Conservation (phyloP, 2,329 filamentous ascomycete genomes). For the Drechslerella coelobrocha region DNA sequence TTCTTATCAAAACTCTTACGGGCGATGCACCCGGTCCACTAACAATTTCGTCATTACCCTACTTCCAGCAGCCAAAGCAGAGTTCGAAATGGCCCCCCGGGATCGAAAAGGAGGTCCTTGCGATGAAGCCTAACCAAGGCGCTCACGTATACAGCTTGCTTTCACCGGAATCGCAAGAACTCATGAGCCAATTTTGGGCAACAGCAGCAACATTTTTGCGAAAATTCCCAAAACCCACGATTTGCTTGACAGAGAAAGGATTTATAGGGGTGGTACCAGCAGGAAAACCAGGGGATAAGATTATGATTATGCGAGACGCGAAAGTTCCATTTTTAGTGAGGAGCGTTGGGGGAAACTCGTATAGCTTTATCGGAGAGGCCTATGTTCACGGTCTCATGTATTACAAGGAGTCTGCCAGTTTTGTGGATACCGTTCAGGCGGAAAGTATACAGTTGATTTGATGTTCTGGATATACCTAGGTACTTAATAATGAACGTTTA, state of each 20-base stretch:
- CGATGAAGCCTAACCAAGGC: conserved; percentile 4
- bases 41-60: neutral
- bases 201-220: neutral
- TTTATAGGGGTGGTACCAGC: neutral
- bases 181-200: neutral
- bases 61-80: neutral
- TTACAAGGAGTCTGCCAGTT: neutral
- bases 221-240: neutral
- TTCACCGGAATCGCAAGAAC: neutral
- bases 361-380: neutral
- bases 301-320: conserved; percentile 3
- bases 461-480: neutral
- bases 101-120: neutral
- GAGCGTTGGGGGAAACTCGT: neutral
- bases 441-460: neutral
- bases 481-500: too few species aligned
- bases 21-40: neutral
- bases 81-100: neutral
- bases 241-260: neutral
- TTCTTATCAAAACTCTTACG: neutral
- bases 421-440: neutral
- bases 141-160: neutral
- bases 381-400: conserved; percentile 2
- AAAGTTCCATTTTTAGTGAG: neutral
- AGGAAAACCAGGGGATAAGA: neutral